Conservation (phyloP, 2,329 filamentous ascomycete species). For the Stachybotrys elegans region DNA sequence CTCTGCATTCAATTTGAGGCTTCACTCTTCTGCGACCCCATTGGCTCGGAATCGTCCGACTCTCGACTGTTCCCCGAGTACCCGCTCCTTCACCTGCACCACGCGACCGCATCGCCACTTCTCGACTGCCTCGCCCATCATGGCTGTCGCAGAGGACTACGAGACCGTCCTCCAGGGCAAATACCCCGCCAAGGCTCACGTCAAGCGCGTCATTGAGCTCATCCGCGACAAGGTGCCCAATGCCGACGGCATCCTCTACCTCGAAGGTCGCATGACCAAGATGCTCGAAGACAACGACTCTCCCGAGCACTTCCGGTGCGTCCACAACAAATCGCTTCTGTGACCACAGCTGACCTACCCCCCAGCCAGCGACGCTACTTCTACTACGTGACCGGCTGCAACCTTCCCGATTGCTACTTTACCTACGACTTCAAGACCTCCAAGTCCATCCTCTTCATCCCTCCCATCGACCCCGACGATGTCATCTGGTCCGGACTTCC, state of each 20-base stretch:
- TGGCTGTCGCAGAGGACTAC: slow-evolving; percentile 33
- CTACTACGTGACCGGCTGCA: slow-evolving; percentile 87
- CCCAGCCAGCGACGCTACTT: slow-evolving; percentile 82
- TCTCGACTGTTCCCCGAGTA: no score
- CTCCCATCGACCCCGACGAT: slow-evolving; percentile 77
- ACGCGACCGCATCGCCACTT: no score
- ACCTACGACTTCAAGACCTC: slow-evolving; percentile 73
- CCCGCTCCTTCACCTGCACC: no score
- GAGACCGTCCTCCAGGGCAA: slow-evolving; percentile 54
- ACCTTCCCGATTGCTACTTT: slow-evolving; percentile 73
- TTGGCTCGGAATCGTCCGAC: no score
- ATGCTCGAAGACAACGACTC: slow-evolving; percentile 89
- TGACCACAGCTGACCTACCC: slow-evolving; percentile 6
- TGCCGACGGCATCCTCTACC: slow-evolving; percentile 69
- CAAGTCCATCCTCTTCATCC: slow-evolving; percentile 82
- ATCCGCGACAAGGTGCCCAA: slow-evolving; percentile 63
- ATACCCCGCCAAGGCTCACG: slow-evolving; percentile 84
- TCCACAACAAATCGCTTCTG: background rate
- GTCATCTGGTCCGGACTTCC: slow-evolving; percentile 94
- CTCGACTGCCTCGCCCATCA: no score
- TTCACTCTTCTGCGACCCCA: no score
- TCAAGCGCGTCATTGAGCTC: slow-evolving; percentile 73
- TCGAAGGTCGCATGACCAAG: slow-evolving; percentile 77
- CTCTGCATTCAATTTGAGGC: no score
- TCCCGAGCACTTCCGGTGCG: slow-evolving; percentile 70